phyloP scores from a whole-genome alignment of 257 asterid genomes.

The Scutellaria minor region DNA sequence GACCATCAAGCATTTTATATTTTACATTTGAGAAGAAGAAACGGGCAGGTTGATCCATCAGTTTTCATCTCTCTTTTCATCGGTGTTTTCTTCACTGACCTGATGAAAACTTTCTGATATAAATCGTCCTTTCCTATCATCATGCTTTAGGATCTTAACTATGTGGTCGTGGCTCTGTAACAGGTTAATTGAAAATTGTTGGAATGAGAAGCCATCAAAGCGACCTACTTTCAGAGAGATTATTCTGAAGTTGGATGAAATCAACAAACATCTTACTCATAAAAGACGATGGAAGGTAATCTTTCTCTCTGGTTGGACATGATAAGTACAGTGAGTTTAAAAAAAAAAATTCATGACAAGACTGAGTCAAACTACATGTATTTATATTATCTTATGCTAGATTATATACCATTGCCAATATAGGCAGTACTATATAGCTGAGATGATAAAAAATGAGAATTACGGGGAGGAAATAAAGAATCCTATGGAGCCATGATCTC shows the following conservation, averaged over 20 bases:
- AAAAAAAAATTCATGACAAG: background rate
- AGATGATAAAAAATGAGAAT: constrained; percentile 1
- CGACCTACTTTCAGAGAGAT: constrained; percentile 70
- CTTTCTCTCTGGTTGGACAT: constrained; percentile 20
- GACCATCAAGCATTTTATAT: background rate
- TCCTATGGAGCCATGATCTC: background rate
- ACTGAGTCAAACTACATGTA: constrained; percentile 4
- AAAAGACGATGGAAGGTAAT: constrained; percentile 81
- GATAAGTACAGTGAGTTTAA: constrained; percentile 3
- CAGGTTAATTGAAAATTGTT: constrained; percentile 79
- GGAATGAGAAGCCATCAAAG: constrained; percentile 62
- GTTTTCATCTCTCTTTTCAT: background rate
- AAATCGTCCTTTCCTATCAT: background rate
- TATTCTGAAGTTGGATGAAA: constrained; percentile 62
- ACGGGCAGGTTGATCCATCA: background rate
- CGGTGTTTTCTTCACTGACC: constrained; percentile 14
- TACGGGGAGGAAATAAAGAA: background rate
- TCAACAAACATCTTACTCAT: constrained; percentile 45
- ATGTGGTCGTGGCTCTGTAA: constrained; percentile 31
- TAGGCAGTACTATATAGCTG: background rate
- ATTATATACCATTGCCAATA: background rate
- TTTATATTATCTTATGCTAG: constrained; percentile 2
- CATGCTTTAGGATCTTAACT: constrained; percentile 19
- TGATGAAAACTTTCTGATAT: background rate
- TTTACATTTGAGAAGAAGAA: background rate